phyloP scores from a whole-genome alignment of 208 protist species.

The Cochliopodium minus region DNA sequence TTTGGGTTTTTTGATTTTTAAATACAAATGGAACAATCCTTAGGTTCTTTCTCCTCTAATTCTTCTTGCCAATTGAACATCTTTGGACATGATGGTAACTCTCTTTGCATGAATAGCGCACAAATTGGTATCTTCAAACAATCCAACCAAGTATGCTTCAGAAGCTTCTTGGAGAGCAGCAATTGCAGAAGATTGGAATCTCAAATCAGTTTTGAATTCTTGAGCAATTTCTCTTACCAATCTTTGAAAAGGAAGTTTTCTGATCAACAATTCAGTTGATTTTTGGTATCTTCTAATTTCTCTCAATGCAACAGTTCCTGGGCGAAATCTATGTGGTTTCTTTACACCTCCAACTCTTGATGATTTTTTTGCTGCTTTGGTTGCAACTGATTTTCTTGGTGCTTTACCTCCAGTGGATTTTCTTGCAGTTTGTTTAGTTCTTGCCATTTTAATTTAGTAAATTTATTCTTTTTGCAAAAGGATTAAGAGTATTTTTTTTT shows the following conservation, averaged over 20 bases:
- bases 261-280: constrained; percentile 59
- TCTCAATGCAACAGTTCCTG: constrained; percentile 86
- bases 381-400: constrained; percentile 66
- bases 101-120: constrained; percentile 58
- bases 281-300: constrained; percentile 78
- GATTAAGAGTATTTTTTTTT: too few relatives aligned
- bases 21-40: too few relatives aligned
- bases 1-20: too few relatives aligned
- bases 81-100: constrained; percentile 57
- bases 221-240: constrained; percentile 57
- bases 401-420: constrained; percentile 87
- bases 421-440: constrained; percentile 89
- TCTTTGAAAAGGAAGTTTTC: constrained; percentile 61
- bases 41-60: constrained; percentile 9
- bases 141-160: constrained; percentile 62
- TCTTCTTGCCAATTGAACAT: constrained; percentile 6
- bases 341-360: constrained; percentile 71
- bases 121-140: constrained; percentile 73
- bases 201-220: constrained; percentile 45
- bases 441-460: constrained; percentile 70
- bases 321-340: constrained; percentile 84
- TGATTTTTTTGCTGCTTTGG: constrained; percentile 84
- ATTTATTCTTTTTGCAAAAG: too few relatives aligned
- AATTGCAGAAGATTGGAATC: constrained; percentile 60
- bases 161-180: constrained; percentile 62